Evolutionary conservation across 441 rosid genomes (phyloP).

Genomic region (Metrosideros polymorpha): DNA sequence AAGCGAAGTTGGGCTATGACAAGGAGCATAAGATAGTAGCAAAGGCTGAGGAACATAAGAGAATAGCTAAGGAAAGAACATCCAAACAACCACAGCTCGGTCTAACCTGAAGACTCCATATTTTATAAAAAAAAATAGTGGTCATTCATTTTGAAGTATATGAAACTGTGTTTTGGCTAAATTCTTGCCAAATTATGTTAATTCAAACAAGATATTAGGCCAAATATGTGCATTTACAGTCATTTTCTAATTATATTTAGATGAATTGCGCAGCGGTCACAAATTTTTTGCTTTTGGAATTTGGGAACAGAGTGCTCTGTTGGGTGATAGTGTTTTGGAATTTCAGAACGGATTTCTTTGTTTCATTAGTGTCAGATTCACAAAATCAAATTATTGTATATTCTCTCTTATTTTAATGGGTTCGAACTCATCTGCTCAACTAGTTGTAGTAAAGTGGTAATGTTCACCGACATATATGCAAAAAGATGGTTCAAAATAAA

Average conservation of each 20-base stretch:
- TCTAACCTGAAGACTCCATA: no score
- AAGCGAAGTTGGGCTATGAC: no score
- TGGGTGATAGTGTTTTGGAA: no score
- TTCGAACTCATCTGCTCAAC: background rate
- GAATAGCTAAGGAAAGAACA: no score
- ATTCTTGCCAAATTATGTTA: background rate
- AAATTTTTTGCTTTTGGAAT: background rate
- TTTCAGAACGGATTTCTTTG: no score
- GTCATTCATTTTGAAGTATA: no score
- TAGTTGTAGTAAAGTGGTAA: background rate
- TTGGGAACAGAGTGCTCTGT: background rate
- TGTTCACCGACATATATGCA: no score
- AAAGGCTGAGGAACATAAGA: no score
- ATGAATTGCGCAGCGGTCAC: background rate
- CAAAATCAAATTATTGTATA: background rate
- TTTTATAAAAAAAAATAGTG: no score
- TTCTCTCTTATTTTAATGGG: background rate
- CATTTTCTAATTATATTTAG: background rate
- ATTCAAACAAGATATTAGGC: background rate
- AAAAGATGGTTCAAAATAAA: no score
- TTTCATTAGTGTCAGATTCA: background rate
- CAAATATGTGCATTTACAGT: background rate
- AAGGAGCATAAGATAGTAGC: no score
- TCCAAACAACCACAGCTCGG: no score
- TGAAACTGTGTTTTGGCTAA: background rate